Base-by-base conservation (phyloP, 2,329 filamentous ascomycete genomes). In the Aspergillus neoniger region DNA sequence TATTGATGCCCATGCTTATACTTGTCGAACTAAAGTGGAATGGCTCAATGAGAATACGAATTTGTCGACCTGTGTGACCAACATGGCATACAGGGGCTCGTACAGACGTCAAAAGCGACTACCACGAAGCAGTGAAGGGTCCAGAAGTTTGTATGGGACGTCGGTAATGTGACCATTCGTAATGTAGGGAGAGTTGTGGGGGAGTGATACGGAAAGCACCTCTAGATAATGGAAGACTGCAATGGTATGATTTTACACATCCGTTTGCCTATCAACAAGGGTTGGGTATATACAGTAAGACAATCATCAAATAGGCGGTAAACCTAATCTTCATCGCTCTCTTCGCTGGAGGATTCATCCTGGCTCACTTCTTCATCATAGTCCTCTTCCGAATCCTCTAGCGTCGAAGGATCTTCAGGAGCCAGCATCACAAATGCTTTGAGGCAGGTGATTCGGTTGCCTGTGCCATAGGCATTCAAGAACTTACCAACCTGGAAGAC, bases 381-480 rank as follows among this genome's bases (percentile, higher is more conserved):
- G 57, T 69, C 73, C 50, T 68, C 68, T 25, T 70, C 70, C 9
- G 69, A 82, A 44, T 76, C 77, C 65, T 83, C 81, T 50, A 83
- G 84, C 43, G 87, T 86, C 15, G 86, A 84, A 50, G 83, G 69
- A 41, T 74, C 72, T 49, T 73, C 71, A 4, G 77, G 81, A 68
- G 87, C 84, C 75, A 91, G 85, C 91, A 98, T 96, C 64, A 91
- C 81, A 79, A 96, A 98, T 21, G 89, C 89, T 68, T 87, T 88
- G 70, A 98, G 73, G 74, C 95, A 98, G 39, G 93, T 98, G 67
- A 98, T 92, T 59, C 95, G 83, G 74, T 94, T 93, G 49, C 89
- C 88, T 21, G 93, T 96, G 76, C 93, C 89, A 70, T 95, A 95
- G 32, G 85, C 87, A 15, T 88, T 92, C 48, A 96, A 74, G 58